Evolutionary conservation across 2,329 filamentous ascomycete genomes (phyloP), one percentile per base, ranked within the genome.

Genomic region (Xylaria sp.): DNA sequence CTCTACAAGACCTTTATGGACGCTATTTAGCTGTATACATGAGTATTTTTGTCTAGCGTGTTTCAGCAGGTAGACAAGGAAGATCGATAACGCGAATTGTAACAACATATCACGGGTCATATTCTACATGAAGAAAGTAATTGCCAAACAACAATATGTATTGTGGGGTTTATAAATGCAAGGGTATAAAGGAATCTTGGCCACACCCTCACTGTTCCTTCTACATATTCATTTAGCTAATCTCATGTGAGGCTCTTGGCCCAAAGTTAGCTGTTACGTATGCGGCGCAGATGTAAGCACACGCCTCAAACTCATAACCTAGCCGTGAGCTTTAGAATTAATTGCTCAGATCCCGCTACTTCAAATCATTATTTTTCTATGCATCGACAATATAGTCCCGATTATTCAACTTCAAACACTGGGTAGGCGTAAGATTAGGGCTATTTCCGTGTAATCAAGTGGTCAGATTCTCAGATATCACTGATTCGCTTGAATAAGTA

Each of bases 401-500:
- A 34, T 10, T 12, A 23, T n/a, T 45, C n/a, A 2, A 7, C 13
- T 18, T 45, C 1, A 18, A 55, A 63, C 9, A 25, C 45, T 46
- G 15, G 34, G n/a, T 9, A 4, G 23, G 23, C 34, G n/a, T 43
- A 32, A 59, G 4, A 45, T n/a, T 43, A 7, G 10, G 2, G 10
- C 28, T 60, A 30, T 36, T n/a, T 4, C 9, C 28, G 12, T 25
- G 23, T n/a, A 32, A 25, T 55, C 18, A 45, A 32, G 41, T 43
- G 12, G 25, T 41, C 30, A 25, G 20, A 46, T 32, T 8, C 13
- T 18, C 10, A 55, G 13, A 7, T 20, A 28, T 45, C 30, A 20
- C 10, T 43, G 30, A 67, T 60, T 64, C 32, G 65, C 34, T 60
- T 64, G 30, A 34, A n/a, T n/a, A 30, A 43, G 41, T 30, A 41